Conservation (phyloP, 2,329 filamentous ascomycete species). For the Drechslera avenae region DNA sequence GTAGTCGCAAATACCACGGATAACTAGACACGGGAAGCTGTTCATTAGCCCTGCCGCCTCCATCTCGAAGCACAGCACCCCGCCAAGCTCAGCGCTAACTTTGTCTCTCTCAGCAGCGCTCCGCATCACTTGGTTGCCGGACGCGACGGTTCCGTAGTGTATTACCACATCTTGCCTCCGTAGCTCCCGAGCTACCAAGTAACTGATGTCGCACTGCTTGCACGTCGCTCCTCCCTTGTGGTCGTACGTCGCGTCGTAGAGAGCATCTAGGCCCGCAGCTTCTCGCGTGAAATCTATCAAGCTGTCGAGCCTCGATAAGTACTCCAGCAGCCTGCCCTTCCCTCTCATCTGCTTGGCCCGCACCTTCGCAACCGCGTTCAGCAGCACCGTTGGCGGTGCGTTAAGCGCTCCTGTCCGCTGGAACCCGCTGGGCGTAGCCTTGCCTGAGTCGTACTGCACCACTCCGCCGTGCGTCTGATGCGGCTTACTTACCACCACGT, state of each 20-base stretch:
- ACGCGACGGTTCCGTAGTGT: constrained; percentile 45
- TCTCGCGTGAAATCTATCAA: neutral
- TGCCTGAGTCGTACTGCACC: constrained; percentile 5
- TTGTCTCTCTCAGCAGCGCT: neutral
- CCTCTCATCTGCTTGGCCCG: constrained; percentile 2
- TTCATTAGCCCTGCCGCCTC: constrained; percentile 1
- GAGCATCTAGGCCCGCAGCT: constrained; percentile 14
- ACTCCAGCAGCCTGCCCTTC: neutral
- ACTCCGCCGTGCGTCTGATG: constrained; percentile 1
- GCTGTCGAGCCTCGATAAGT: neutral
- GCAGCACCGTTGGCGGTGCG: constrained; percentile 13
- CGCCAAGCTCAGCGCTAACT: neutral
- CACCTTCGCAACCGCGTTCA: constrained; percentile 12
- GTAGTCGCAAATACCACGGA: constrained; percentile 5
- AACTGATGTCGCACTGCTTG: constrained; percentile 7
- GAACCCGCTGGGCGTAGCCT: constrained; percentile 9
- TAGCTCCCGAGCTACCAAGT: neutral
- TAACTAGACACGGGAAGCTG: constrained; percentile 4
- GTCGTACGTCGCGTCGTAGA: constrained; percentile 26
- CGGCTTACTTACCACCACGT: constrained; percentile 10
- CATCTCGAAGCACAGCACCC: constrained; percentile 5
- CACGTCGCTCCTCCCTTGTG: constrained; percentile 14
- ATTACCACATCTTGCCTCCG: constrained; percentile 26
- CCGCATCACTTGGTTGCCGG: neutral
- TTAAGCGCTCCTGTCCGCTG: constrained; percentile 14